Evolutionary conservation across 2,329 filamentous ascomycete species (phyloP).

Genomic region (Calonectria honghensis): DNA sequence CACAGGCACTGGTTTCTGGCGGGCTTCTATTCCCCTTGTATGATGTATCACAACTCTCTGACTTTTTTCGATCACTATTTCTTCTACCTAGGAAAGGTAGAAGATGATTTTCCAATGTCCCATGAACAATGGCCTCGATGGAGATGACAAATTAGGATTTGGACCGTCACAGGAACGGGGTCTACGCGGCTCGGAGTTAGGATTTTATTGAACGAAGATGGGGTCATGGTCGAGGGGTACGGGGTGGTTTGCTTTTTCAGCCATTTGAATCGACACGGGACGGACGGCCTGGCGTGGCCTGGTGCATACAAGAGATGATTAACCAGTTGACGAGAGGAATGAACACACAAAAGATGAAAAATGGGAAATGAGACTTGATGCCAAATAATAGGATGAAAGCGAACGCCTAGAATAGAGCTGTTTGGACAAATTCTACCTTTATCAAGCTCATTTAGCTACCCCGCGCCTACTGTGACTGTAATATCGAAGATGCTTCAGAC

Average conservation of each 20-base stretch:
- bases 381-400: slow-evolving; percentile 11
- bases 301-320: slow-evolving; percentile 47
- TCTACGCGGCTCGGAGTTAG: slow-evolving; percentile 53
- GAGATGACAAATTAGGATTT: slow-evolving; percentile 44
- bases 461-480: not conserved
- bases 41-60: slow-evolving; percentile 57
- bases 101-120: slow-evolving; percentile 40
- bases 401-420: slow-evolving; percentile 1
- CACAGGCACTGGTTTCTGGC: slow-evolving; percentile 36
- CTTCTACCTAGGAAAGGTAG: slow-evolving; percentile 42
- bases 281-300: slow-evolving; percentile 52
- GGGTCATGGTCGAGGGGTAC: slow-evolving; percentile 41
- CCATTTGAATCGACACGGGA: slow-evolving; percentile 53
- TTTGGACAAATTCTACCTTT: slow-evolving; percentile 43
- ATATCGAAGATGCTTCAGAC: too few species aligned
- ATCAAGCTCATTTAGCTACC: slow-evolving; percentile 43
- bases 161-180: slow-evolving; percentile 45
- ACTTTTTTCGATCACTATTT: slow-evolving; percentile 51
- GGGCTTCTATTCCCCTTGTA: slow-evolving; percentile 49
- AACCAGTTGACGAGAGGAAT: slow-evolving; percentile 50
- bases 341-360: slow-evolving; percentile 45
- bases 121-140: slow-evolving; percentile 41
- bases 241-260: slow-evolving; percentile 47
- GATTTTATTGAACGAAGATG: slow-evolving; percentile 52
- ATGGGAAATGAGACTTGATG: slow-evolving; percentile 47